phyloP scores from a whole-genome alignment of 1,284 basidiomycete species.

The Ustilago shanxiensis region DNA sequence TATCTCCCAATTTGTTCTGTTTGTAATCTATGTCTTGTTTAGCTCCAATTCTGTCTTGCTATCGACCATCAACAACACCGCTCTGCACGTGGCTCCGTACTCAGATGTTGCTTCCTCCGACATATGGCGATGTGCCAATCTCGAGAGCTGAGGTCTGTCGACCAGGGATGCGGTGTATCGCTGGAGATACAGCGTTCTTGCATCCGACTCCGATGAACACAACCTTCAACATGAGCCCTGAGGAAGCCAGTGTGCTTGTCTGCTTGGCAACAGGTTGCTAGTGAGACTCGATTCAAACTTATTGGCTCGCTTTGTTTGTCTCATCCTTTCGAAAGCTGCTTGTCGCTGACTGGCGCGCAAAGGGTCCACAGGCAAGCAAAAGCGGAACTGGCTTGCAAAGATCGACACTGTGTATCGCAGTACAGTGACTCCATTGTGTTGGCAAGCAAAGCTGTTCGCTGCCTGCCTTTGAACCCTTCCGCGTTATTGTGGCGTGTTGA shows the following conservation, averaged over 20 bases:
- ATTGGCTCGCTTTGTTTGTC: not conserved
- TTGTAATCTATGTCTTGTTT: slow-evolving; percentile 23
- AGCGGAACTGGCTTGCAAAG: not conserved
- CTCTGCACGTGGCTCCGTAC: not conserved
- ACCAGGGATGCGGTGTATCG: not conserved
- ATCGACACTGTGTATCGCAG: not conserved
- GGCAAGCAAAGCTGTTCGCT: not conserved
- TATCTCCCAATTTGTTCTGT: slow-evolving; percentile 13
- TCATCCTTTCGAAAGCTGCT: not conserved
- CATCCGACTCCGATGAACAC: not conserved
- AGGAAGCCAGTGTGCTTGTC: too few species aligned
- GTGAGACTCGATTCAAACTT: not conserved
- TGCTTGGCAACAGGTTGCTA: not conserved
- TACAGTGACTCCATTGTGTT: too few species aligned
- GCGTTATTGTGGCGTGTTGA: slow-evolving; percentile 3
- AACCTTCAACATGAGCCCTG: too few species aligned
- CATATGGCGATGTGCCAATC: not conserved
- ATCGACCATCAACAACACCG: not conserved
- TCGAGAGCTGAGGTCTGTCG: not conserved
- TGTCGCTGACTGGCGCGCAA: not conserved
- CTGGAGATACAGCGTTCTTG: not conserved
- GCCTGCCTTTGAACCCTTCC: not conserved
- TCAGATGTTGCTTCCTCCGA: not conserved
- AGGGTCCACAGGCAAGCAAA: not conserved
- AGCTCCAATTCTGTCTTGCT: slow-evolving; percentile 8